Base-by-base conservation (phyloP, 2,329 filamentous ascomycete genomes). In the Curvularia sp. region DNA sequence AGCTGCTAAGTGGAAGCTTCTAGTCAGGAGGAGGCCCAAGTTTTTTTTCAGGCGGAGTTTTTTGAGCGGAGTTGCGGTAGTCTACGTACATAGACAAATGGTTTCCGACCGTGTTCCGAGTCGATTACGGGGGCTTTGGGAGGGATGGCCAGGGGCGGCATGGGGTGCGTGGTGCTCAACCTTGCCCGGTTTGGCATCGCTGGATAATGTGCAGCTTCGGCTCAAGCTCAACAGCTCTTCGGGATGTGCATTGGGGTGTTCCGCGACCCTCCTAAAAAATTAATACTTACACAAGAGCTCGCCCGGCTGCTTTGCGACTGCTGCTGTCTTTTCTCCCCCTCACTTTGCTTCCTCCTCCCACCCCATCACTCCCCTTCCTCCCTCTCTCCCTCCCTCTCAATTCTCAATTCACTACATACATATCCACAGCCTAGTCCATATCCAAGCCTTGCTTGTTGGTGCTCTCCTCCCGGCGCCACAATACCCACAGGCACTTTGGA, bases 211-310 rank as follows among this genome's bases (percentile, higher is more conserved):
- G 63, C 34, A 54, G 53, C 63, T 48, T 41, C 58, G 73, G 72
- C 64, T 65, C 71, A 70, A 67, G 72, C 73, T 74, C 74, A 74
- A 75, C 73, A 74, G 66, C 64, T 68, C 67, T 71, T 58, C 51
- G 66, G 72, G 68, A 68, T 66, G 60, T 66, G 71, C 71, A 43
- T 69, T 73, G 73, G 72, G 70, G 61, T 61, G 54, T 57, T 68
- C 65, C 62, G 60, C 51, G 23, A 53, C 36, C 30, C 32, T 50
- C 28, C 55, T 59, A 58, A 64, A 71, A 69, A 45, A 34, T 34
- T 52, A 68, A 68, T 68, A 73, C 60, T 55, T 55, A 46, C 52
- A 23, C 54, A 52, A 30, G 36, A 27, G 27, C 32, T 51, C 34
- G 41, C 47, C 41, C 45, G 38, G 21, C 42, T 42, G 32, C 55